Conservation (phyloP, 2,329 filamentous ascomycete species). For the Fusarium sp. region DNA sequence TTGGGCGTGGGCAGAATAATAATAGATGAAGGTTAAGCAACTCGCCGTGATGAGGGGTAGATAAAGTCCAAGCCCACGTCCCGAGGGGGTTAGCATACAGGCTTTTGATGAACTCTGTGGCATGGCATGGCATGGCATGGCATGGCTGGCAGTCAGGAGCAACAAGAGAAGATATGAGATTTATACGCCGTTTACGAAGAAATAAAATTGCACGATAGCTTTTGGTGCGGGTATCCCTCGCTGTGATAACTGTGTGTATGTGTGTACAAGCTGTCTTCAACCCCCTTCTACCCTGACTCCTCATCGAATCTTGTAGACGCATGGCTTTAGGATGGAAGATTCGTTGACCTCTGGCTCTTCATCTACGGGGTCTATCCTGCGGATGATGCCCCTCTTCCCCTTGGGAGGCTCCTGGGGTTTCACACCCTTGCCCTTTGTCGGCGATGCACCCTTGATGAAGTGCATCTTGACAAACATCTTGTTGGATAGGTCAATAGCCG, state of each 20-base stretch:
- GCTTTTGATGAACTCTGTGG: constrained; percentile 15
- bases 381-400: constrained; percentile 65
- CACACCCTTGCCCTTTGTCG: constrained; percentile 79
- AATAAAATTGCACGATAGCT: constrained; percentile 26
- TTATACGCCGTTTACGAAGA: constrained; percentile 26
- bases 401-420: constrained; percentile 66
- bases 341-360: constrained; percentile 73
- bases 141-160: constrained; percentile 6
- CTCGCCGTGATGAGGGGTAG: constrained; percentile 28
- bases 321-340: constrained; percentile 82
- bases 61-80: constrained; percentile 30
- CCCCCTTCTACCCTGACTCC: constrained; percentile 28
- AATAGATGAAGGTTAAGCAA: constrained; percentile 34
- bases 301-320: constrained; percentile 90
- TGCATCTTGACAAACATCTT: constrained; percentile 99
- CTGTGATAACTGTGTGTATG: constrained; percentile 10
- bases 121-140: constrained; percentile 15
- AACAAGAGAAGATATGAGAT: constrained; percentile 32
- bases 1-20: constrained; percentile 28
- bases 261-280: constrained; percentile 11
- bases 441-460: constrained; percentile 85
- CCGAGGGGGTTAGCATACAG: constrained; percentile 17
- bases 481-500: constrained; percentile 83
- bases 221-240: constrained; percentile 28
- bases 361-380: constrained; percentile 64